These are phyloP conservation scores for Pythium sp. DNA, from an alignment of 352 stramenopile species.

Conservation along the genomic window DNA sequence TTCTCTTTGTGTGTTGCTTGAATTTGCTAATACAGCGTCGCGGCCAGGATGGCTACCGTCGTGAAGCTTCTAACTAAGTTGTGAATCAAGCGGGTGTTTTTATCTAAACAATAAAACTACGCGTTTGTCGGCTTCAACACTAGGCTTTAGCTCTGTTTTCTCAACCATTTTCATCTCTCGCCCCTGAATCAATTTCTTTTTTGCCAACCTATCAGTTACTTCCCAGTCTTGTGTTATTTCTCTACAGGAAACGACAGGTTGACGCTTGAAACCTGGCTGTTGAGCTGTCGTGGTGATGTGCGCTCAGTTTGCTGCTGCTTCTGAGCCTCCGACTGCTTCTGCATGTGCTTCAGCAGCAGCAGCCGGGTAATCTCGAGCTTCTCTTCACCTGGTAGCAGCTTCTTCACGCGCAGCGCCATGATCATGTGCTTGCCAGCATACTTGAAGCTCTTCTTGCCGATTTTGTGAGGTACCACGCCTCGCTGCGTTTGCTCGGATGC, in stretches of 20 bases:
- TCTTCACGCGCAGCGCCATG: constrained; percentile 64
- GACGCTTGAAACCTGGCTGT: constrained; percentile 3
- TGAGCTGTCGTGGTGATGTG: background rate
- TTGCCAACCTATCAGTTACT: background rate
- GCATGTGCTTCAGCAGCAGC: constrained; percentile 34
- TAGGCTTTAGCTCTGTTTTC: background rate
- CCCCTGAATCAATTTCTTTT: background rate
- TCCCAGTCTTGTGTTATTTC: background rate
- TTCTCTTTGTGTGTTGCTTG: background rate
- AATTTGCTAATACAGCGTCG: constrained; percentile 37
- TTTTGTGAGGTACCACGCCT: background rate
- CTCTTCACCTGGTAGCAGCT: constrained; percentile 34
- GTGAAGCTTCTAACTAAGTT: constrained; percentile 83
- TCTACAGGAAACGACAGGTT: constrained; percentile 3
- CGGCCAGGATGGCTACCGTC: constrained; percentile 86
- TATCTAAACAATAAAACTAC: constrained; percentile 75
- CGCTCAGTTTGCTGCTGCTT: background rate
- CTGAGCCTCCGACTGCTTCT: background rate
- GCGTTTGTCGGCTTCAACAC: constrained; percentile 57
- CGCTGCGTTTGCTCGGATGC: background rate
- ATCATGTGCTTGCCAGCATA: constrained; percentile 67
- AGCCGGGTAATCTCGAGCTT: constrained; percentile 57
- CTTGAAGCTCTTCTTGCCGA: constrained; percentile 32
- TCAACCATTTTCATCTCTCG: background rate
- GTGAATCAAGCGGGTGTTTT: constrained; percentile 35